phyloP scores from a whole-genome alignment of 768 basidiomycete species.

The Tricholoma terreum region DNA sequence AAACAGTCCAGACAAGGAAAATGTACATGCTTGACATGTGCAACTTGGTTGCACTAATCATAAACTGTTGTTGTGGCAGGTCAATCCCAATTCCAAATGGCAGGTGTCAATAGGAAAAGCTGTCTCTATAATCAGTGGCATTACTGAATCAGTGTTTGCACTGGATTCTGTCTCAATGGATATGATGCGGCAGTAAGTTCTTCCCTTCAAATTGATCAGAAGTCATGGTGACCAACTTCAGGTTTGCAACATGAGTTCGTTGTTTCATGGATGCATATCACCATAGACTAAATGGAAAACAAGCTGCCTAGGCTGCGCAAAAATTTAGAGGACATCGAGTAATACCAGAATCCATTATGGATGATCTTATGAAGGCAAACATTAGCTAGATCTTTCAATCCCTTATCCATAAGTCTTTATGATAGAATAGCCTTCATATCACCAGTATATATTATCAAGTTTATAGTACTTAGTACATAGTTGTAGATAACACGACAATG shows the following conservation, averaged over 20 bases:
- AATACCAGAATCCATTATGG: background rate
- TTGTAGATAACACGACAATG: background rate
- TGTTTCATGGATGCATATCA: background rate
- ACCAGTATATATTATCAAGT: background rate
- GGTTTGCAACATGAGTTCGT: background rate
- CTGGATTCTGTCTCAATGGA: no score
- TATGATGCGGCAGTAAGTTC: no score
- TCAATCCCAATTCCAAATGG: background rate
- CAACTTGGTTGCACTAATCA: no score
- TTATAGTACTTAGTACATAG: background rate
- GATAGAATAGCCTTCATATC: background rate
- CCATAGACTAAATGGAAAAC: background rate
- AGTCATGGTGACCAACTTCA: no score
- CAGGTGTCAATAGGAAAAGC: background rate
- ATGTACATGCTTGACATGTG: no score
- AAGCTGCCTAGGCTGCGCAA: background rate
- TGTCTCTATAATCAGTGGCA: background rate
- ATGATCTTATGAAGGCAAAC: no score
- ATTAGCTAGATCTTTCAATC: no score
- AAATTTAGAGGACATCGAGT: background rate
- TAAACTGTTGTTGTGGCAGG: background rate
- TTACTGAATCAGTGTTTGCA: background rate
- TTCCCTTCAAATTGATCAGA: no score
- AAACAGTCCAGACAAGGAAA: background rate
- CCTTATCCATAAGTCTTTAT: background rate